Evolutionary conservation across 768 basidiomycete genomes (phyloP).

Genomic region (Pholiota microspora): DNA sequence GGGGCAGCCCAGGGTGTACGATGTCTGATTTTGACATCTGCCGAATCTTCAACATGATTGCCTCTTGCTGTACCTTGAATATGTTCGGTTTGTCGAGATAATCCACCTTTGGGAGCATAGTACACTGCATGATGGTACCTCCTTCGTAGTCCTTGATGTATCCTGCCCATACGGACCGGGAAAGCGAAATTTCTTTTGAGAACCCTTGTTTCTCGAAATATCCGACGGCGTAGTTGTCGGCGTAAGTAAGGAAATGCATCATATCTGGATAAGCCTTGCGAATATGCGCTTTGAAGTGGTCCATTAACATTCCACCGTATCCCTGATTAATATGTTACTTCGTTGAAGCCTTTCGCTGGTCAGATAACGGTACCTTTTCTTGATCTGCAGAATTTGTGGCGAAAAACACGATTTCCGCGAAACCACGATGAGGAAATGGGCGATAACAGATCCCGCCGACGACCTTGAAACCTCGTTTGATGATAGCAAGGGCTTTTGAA

Average conservation of each 20-base stretch:
- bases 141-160: constrained; percentile 99
- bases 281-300: constrained; percentile 94
- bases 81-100: constrained; percentile 81
- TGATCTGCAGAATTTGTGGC: constrained; percentile 96
- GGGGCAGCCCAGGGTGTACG: constrained; percentile 74
- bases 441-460: constrained; percentile 98
- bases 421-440: constrained; percentile 91
- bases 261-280: constrained; percentile 79
- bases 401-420: constrained; percentile 99
- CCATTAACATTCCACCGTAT: constrained; percentile 98
- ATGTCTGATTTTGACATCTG: constrained; percentile 85
- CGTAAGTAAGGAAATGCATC: constrained; percentile 96
- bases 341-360: background rate
- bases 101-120: constrained; percentile 89
- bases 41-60: constrained; percentile 85
- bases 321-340: constrained; percentile 50
- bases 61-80: constrained; percentile 81
- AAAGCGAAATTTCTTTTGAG: constrained; percentile 94
- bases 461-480: constrained; percentile 92
- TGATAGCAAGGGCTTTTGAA: constrained; percentile 91
- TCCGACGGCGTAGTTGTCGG: constrained; percentile 98
- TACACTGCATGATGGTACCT: constrained; percentile 98
- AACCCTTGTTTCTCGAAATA: constrained; percentile 99
- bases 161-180: constrained; percentile 90
- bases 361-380: constrained; percentile 68